phyloP scores from a whole-genome alignment of 1,284 basidiomycete species.

The Phaffia rhodozyma region DNA sequence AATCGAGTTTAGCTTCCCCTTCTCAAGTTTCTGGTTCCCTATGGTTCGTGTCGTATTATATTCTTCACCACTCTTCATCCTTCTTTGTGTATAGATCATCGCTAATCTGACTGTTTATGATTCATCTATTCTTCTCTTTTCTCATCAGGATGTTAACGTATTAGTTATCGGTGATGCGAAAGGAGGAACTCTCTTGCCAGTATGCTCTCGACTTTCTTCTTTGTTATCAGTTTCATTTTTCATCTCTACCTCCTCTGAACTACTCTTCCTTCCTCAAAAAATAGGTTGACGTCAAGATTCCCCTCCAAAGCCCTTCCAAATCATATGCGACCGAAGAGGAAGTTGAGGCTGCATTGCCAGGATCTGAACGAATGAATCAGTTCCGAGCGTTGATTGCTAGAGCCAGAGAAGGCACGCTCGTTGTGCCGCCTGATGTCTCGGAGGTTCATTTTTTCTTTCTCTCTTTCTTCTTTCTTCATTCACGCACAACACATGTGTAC shows the following conservation, averaged over 20 bases:
- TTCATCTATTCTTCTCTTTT: too few relatives aligned
- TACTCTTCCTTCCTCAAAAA: background rate
- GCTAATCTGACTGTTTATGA: background rate
- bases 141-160: background rate
- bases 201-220: background rate
- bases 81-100: background rate
- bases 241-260: background rate
- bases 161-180: slow-evolving; percentile 9
- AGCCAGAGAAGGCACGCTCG: background rate
- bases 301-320: background rate
- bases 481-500: background rate
- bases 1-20: slow-evolving; percentile 11
- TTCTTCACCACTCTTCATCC: background rate
- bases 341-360: background rate
- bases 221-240: background rate
- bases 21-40: slow-evolving; percentile 12
- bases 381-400: slow-evolving; percentile 6
- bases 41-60: background rate
- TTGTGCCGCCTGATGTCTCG: slow-evolving; percentile 5
- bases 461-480: background rate
- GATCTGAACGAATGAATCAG: background rate
- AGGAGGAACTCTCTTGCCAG: slow-evolving; percentile 9
- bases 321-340: background rate
- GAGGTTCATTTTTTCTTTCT: slow-evolving; percentile 3
- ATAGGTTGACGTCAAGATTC: slow-evolving; percentile 16